These are phyloP conservation scores for Dichomitus squalens DNA, from an alignment of 1,284 basidiomycete genomes.

Conservation along the genomic window DNA sequence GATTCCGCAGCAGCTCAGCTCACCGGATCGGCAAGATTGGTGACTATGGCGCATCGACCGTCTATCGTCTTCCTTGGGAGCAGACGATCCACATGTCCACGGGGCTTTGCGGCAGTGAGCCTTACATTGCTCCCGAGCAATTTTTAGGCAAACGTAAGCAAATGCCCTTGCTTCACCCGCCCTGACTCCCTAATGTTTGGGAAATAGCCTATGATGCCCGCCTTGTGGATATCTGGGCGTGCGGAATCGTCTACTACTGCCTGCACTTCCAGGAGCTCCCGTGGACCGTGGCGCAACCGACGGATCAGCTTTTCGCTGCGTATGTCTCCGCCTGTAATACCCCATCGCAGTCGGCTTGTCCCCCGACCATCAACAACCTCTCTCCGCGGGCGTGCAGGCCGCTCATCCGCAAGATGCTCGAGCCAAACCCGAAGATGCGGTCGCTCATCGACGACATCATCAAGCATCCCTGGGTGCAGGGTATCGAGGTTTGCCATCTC, in stretches of 20 bases:
- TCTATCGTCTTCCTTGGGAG: conserved; percentile 99
- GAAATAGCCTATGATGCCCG: conserved; percentile 92
- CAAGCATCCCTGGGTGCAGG: conserved; percentile 80
- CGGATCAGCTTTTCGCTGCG: conserved; percentile 83
- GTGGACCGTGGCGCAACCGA: conserved; percentile 91
- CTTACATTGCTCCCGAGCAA: conserved; percentile 98
- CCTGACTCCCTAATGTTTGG: conserved; percentile 30
- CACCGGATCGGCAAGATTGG: conserved; percentile 69
- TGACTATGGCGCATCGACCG: conserved; percentile 98
- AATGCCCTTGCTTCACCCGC: conserved; percentile 28
- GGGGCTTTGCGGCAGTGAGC: conserved; percentile 95
- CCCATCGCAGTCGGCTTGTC: conserved; percentile 48
- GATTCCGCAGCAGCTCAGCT: conserved; percentile 6
- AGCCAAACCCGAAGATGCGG: conserved; percentile 88
- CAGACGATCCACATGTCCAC: conserved; percentile 96
- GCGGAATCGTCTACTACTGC: conserved; percentile 97
- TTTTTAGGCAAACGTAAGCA: conserved; percentile 93
- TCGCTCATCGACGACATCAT: conserved; percentile 85
- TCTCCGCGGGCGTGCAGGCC: conserved; percentile 85
- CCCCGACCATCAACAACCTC: conserved; percentile 85
- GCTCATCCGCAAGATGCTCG: conserved; percentile 92
- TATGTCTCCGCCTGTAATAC: conserved; percentile 74
- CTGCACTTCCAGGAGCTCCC: conserved; percentile 96
- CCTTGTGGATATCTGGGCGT: conserved; percentile 97
- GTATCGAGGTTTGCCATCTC: conserved; percentile 76